phyloP scores from a whole-genome alignment of 345 rosid species.

The Dipteronia dyeriana region DNA sequence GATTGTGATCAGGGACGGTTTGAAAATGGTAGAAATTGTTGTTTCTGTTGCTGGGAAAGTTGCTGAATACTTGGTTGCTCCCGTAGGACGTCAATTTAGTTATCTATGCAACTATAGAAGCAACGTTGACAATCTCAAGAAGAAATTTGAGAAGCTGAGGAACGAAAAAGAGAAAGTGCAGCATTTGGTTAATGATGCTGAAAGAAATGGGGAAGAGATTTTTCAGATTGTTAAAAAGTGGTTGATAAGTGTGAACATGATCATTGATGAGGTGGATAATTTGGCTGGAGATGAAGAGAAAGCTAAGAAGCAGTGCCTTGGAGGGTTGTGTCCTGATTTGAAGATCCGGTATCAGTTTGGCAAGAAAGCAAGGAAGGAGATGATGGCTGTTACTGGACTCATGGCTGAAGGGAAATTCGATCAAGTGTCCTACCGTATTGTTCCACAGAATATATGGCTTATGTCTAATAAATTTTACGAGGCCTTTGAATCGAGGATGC shows the following conservation, averaged over 20 bases:
- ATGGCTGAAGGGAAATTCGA: not conserved
- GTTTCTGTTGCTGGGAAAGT: not conserved
- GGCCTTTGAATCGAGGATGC: not conserved
- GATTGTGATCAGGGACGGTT: no score
- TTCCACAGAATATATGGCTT: no score
- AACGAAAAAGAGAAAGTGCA: constrained; percentile 1
- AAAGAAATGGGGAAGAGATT: constrained; percentile 10
- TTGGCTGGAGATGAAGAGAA: not conserved
- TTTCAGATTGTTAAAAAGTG: not conserved
- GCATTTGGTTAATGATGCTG: constrained; percentile 10
- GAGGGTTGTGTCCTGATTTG: constrained; percentile 1
- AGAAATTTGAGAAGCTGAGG: constrained; percentile 5
- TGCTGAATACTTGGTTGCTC: not conserved
- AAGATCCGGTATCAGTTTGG: constrained; percentile 6
- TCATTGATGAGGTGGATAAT: not conserved
- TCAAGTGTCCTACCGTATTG: not conserved
- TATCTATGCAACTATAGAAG: constrained; percentile 9
- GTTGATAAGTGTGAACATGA: constrained; percentile 1
- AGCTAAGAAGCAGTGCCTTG: not conserved
- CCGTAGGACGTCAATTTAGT: constrained; percentile 1
- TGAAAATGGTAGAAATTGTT: not conserved
- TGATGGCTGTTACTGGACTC: not conserved
- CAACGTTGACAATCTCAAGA: constrained; percentile 22
- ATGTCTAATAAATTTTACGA: not conserved
- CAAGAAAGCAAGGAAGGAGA: constrained; percentile 6